A percentile compares a stretch with the other conserved stretches of the same genome.
Conservation (phyloP, 768 basidiomycete genomes). For the Phylloporus rhodoxanthus region DNA sequence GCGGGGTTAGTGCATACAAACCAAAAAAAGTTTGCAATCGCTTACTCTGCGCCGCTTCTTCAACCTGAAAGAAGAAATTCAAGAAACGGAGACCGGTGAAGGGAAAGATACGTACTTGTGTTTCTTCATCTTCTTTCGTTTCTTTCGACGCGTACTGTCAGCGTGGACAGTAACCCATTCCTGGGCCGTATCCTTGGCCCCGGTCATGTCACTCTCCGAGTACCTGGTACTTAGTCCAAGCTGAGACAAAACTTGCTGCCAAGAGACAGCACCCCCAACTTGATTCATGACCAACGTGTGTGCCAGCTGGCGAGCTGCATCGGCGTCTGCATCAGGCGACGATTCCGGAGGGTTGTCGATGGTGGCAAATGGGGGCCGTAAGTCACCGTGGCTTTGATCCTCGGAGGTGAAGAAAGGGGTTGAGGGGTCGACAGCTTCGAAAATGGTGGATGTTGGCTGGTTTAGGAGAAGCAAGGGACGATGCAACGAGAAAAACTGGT, state of each 20-base stretch:
- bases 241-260: conserved; percentile 61
- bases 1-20: conserved; percentile 13
- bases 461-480: conserved; percentile 69
- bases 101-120: conserved; percentile 65
- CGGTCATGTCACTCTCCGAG: conserved; percentile 45
- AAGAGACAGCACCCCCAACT: conserved; percentile 55
- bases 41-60: conserved; percentile 87
- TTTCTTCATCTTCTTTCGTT: conserved; percentile 93
- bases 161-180: conserved; percentile 62
- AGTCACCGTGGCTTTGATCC: conserved; percentile 25
- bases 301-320: conserved; percentile 74
- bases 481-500: conserved; percentile 81
- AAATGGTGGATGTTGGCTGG: conserved; percentile 54
- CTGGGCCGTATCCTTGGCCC: conserved; percentile 49
- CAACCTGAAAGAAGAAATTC: conserved; percentile 43
- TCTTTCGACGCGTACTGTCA: conserved; percentile 82
- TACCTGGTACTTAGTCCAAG: conserved; percentile 55
- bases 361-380: conserved; percentile 20
- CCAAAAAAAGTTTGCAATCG: conserved; percentile 9
- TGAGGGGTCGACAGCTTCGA: conserved; percentile 30
- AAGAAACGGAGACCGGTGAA: conserved; percentile 7
- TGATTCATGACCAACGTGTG: conserved; percentile 64
- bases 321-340: conserved; percentile 68
- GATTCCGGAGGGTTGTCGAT: conserved; percentile 44
- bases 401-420: conserved; percentile 15